Percentiles rank a stretch among this genome's conserved stretches.
Conservation (phyloP, 257 asterid species). For the Solanum arcanum region DNA sequence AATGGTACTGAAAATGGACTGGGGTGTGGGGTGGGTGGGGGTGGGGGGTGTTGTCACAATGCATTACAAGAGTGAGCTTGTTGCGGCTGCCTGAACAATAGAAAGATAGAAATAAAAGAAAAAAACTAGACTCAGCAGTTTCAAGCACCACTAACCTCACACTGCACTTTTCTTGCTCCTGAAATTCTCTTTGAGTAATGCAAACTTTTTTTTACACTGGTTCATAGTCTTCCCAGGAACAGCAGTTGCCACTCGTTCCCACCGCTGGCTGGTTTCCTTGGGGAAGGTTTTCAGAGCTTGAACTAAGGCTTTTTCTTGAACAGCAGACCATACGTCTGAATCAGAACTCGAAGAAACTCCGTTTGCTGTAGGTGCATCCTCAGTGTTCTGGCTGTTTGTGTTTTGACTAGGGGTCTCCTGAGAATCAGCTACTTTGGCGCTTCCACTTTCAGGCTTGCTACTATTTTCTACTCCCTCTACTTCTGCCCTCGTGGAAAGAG, state of each 20-base stretch:
- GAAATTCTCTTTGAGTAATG: slow-evolving; percentile 66
- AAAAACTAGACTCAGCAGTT: background rate
- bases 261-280: slow-evolving; percentile 68
- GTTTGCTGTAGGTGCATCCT: slow-evolving; percentile 15
- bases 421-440: slow-evolving; percentile 11
- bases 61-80: background rate
- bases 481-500: slow-evolving; percentile 77
- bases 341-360: slow-evolving; percentile 40
- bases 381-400: slow-evolving; percentile 18
- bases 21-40: no score
- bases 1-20: background rate
- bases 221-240: slow-evolving; percentile 65
- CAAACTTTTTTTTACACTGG: slow-evolving; percentile 71
- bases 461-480: slow-evolving; percentile 18
- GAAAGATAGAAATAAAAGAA: background rate
- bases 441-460: slow-evolving; percentile 17
- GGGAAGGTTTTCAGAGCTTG: slow-evolving; percentile 89
- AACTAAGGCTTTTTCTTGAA: slow-evolving; percentile 71
- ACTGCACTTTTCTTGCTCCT: slow-evolving; percentile 66
- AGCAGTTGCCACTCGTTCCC: slow-evolving; percentile 85
- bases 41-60: background rate
- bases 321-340: slow-evolving; percentile 71
- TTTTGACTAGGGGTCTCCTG: slow-evolving; percentile 16
- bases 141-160: background rate
- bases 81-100: background rate